Evolutionary conservation across 176 grass and related monocot genomes (phyloP), one percentile per base, ranked within the genome.

Genomic region (Raddia distichophylla): DNA sequence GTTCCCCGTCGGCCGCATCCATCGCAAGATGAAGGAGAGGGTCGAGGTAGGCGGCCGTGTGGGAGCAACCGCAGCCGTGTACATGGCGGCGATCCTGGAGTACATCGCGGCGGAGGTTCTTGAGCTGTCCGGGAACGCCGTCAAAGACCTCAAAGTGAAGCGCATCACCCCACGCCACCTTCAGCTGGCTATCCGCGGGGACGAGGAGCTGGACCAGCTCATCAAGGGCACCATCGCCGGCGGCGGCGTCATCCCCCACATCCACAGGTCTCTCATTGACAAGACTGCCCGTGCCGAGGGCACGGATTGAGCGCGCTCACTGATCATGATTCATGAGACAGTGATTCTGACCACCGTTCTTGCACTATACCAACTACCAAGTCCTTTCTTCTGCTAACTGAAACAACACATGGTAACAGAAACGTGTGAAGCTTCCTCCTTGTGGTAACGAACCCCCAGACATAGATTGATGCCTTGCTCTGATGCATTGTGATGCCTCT

Each of bases 91-190:
- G 3, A 82, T 93, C 60, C 66, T 93, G 8, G 87, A 93, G 71
- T 90, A 89, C 70, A 71, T 93, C 43, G 87, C 84, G 3, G 87
- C 87, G 0, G 91, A 93, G 82, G 71, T 93, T 33, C 74, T 90
- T 20, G 91, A 93, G 80, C 91, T 93, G 73, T 84, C 87, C 7
- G 87, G 87, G 49, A 93, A 93, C 34, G 91, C 83, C 3, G 81
- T 84, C 87, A 92, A 90, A 47, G 90, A 90, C 68, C 87, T 92
- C 60, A 92, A 92, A 65, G 75, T 90, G 55, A 92, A 92, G 83
- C 87, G 83, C 54, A 84, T 92, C 74, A 92, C 69, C 9, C 87
- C 83, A 0, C 83, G 87, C 56, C 90, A 92, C 69, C 90, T 89
- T 1, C 87, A 92, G 80, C 87, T 87, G 20, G 90, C 90, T 13